Base-by-base conservation (phyloP, 176 grass and related monocot species). In the Dactylis glomerata region DNA sequence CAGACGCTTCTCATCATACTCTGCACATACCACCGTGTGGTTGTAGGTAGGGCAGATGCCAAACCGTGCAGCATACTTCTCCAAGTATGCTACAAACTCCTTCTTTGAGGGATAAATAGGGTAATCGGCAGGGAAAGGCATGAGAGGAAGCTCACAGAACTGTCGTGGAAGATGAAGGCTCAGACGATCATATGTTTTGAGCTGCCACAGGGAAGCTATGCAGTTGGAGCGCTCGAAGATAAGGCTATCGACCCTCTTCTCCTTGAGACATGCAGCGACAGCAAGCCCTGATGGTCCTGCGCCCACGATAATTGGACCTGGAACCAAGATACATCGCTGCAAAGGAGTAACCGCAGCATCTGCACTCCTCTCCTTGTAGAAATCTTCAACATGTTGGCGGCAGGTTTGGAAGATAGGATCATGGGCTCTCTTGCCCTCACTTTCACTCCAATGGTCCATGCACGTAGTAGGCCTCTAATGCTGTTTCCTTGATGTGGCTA, bases 211-310 rank as follows among this genome's bases (percentile, higher is more conserved):
- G 0, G 97, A 90, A 61, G 97, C 97, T 85, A 99, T 90, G 89
- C 91, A 91, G 83, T 85, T 70, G 73, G 88, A 99, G 49, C 97
- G 89, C 84, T 99, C 97, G 14, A 99, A 81, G 81, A 99, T 32
- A 54, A 95, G 78, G 90, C 97, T 96, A 19, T 47, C 28, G 45
- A 99, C 44, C 13, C 88, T 88, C 82, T 89, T 91, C 75, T 89
- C 91, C 83, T 94, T 91, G 66, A 99, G 91, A 67, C 97, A 96
- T 36, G 93, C 97, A 19, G 93, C 89, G 10, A 91, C 97, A 24
- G 97, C 97, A 20, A 99, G 93, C 9, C 97, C 97, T 50, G 97
- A 99, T 75, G 97, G 97, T 44, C 97, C 97, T 13, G 97, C 97
- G 50, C 97, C 97, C 14, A 99, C 97, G 59, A 99, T 87, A 32